phyloP scores from a whole-genome alignment of 257 asterid genomes.

The Petrea volubilis region DNA sequence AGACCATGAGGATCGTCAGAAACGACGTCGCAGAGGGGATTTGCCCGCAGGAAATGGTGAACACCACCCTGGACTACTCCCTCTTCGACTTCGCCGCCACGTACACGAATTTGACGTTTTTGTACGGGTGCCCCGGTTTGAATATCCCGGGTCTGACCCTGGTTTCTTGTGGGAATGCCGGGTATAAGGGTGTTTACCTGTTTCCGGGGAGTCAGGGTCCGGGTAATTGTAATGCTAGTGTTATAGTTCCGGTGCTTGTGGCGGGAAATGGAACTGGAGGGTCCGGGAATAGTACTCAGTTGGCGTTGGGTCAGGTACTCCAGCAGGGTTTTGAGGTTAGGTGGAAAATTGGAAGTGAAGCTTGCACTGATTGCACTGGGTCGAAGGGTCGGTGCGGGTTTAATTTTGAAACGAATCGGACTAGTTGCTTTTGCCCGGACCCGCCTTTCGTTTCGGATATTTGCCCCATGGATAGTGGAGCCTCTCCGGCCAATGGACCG shows the following conservation, averaged over 20 bases:
- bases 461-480: slow-evolving; percentile 33
- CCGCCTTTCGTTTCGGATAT: slow-evolving; percentile 38
- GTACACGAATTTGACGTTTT: slow-evolving; percentile 53
- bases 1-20: slow-evolving; percentile 55
- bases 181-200: slow-evolving; percentile 27
- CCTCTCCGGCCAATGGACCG: slow-evolving; percentile 17
- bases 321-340: slow-evolving; percentile 52
- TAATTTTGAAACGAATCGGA: slow-evolving; percentile 26
- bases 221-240: slow-evolving; percentile 47
- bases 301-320: slow-evolving; percentile 37
- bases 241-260: slow-evolving; percentile 44
- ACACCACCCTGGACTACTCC: slow-evolving; percentile 57
- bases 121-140: slow-evolving; percentile 51
- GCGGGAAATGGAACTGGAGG: slow-evolving; percentile 22
- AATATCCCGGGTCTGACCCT: slow-evolving; percentile 17
- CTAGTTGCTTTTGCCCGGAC: slow-evolving; percentile 58
- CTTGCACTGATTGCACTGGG: slow-evolving; percentile 46
- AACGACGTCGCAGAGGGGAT: slow-evolving; percentile 45
- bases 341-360: slow-evolving; percentile 46
- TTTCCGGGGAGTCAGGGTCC: slow-evolving; percentile 46
- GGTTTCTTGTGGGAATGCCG: slow-evolving; percentile 31
- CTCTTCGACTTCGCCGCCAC: slow-evolving; percentile 42
- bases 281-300: slow-evolving; percentile 16
- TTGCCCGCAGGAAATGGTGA: slow-evolving; percentile 54
- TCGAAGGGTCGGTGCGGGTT: slow-evolving; percentile 65